Evolutionary conservation across 1,139 yeast genomes (phyloP).

Genomic region (Lodderomyces orthopsilosis): DNA sequence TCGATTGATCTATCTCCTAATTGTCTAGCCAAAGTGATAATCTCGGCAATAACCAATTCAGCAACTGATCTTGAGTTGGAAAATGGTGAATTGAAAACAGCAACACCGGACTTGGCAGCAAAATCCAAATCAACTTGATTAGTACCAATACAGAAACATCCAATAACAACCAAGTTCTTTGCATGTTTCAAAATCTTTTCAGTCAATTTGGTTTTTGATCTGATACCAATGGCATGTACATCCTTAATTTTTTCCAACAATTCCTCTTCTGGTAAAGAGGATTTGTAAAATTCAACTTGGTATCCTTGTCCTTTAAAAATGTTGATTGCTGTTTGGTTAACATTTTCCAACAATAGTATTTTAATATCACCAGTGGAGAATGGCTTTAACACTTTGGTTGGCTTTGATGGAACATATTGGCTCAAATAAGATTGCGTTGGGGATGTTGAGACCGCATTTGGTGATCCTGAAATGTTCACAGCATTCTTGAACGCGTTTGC

Average conservation of each 20-base stretch:
- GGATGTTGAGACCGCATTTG: slow-evolving; percentile 71
- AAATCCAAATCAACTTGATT: slow-evolving; percentile 92
- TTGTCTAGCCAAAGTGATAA: slow-evolving; percentile 92
- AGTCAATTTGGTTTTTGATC: slow-evolving; percentile 92
- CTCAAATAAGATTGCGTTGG: slow-evolving; percentile 56
- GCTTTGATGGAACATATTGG: slow-evolving; percentile 45
- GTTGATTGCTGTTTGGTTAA: slow-evolving; percentile 85
- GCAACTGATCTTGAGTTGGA: slow-evolving; percentile 99
- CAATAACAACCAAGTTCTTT: slow-evolving; percentile 82
- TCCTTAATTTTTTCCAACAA: slow-evolving; percentile 89
- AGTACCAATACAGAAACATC: slow-evolving; percentile 99
- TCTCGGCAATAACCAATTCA: slow-evolving; percentile 93
- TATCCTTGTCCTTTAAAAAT: slow-evolving; percentile 88
- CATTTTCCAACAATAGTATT: slow-evolving; percentile 86
- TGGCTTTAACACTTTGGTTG: slow-evolving; percentile 75
- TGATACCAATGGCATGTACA: slow-evolving; percentile 96
- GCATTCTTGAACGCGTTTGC: slow-evolving; percentile 56
- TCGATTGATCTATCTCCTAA: slow-evolving; percentile 96
- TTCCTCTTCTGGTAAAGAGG: slow-evolving; percentile 89
- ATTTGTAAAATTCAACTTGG: slow-evolving; percentile 92
- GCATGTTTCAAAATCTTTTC: slow-evolving; percentile 80
- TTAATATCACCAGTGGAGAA: slow-evolving; percentile 90
- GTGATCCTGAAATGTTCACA: slow-evolving; percentile 49
- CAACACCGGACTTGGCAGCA: slow-evolving; percentile 92
- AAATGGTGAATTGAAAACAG: slow-evolving; percentile 98